These are phyloP conservation scores for Corymbia calophylla DNA, from an alignment of 441 rosid genomes.

Conservation along the genomic window DNA sequence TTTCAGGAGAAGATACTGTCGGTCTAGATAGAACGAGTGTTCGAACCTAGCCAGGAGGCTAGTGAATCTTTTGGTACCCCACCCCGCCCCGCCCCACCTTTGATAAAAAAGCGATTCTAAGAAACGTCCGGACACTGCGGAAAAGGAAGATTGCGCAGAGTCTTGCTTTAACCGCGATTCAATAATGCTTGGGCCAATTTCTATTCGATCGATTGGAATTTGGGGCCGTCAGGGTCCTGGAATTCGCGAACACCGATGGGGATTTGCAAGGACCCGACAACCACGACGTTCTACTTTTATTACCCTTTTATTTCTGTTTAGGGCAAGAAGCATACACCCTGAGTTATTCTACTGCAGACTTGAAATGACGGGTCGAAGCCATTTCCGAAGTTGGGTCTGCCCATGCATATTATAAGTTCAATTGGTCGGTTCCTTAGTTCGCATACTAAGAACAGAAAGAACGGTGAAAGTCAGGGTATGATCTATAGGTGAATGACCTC, in stretches of 20 bases:
- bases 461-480: neutral
- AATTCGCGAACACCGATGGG: neutral
- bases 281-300: neutral
- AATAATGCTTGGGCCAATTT: neutral
- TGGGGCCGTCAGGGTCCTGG: neutral
- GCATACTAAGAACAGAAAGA: neutral
- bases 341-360: neutral
- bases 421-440: neutral
- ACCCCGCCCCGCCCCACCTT: no score
- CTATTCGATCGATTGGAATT: neutral
- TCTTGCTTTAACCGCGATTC: neutral
- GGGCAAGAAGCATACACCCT: neutral
- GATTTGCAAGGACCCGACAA: neutral
- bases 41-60: neutral
- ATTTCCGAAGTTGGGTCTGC: neutral
- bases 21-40: neutral
- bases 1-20: neutral
- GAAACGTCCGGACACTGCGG: neutral
- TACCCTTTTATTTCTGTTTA: neutral
- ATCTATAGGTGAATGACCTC: neutral
- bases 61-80: neutral
- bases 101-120: neutral
- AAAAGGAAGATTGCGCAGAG: neutral
- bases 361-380: neutral
- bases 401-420: neutral